Evolutionary conservation across 208 protist genomes (phyloP), one percentile per base, ranked within the genome.

Genomic region (Leishmania gerbilli): DNA sequence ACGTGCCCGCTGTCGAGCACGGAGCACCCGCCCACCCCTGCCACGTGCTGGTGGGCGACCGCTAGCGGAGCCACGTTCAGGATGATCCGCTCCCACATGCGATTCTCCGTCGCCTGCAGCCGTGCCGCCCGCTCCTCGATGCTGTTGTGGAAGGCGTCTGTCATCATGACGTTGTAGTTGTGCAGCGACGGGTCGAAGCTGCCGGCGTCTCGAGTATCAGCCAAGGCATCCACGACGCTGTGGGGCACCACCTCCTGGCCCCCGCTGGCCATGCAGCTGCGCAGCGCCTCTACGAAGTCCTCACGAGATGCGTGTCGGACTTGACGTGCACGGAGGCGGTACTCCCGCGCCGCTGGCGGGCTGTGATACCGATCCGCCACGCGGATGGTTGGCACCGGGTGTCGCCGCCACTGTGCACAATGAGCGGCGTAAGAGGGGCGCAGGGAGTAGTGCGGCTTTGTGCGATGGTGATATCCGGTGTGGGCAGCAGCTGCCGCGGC

Each of bases 1-100:
- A 87, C 71, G 81, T 89, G 88, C 1, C 88, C 88, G 74, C 80
- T 79, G 74, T 91, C 88, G 17, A 91, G 75, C 75, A 91, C 88
- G 3, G 82, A 85, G 45, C 74, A 45, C 5, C 79, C 69, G 19
- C 79, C 72, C 2, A 13, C 60, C 2, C 11, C 69, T 0, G 65
- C 6, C 17, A 51, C 84, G 21, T 71, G 58, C 9, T 17, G 17
- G 11, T 75, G 69, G 19, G 84, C 85, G 1, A 15, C 51, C 4
- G 56, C 49, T 3, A 92, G 76, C 53, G 83, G 84, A 0, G 77
- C 84, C 24, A 92, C 79, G 34, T 77, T 58, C 2, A 77, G 67
- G 15, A 92, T 79, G 6, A 92, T 58, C 15, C 79, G 56, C 11
- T 67, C 56, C 60, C 77, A 81, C 82, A 90, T 90, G 40, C 89